These are phyloP conservation scores for Rhytidiadelphus loreus DNA, from an alignment of 225 moss, liverwort and hornwort species.

Conservation along the genomic window DNA sequence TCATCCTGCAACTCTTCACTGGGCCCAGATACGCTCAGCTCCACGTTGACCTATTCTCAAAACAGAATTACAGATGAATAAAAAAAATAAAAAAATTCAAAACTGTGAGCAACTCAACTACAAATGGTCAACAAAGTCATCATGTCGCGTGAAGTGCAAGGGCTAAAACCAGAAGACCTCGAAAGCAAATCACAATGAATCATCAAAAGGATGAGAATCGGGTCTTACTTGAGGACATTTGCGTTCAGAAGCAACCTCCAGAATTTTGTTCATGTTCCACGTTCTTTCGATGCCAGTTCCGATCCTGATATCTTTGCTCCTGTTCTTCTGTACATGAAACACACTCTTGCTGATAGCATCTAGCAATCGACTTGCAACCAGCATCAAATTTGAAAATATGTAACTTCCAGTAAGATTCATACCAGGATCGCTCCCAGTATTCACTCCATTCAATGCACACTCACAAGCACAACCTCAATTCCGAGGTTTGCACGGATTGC, in stretches of 20 bases:
- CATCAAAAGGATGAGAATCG: not conserved
- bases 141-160: too few relatives aligned
- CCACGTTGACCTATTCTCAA: not conserved
- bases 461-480: too few relatives aligned
- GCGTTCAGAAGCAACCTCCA: too few relatives aligned
- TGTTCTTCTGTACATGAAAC: not conserved
- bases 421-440: too few relatives aligned
- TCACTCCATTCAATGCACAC: not conserved
- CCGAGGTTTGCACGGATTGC: rapidly evolving
- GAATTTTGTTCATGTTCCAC: rapidly evolving
- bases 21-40: not conserved
- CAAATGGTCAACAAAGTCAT: not conserved
- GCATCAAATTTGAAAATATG: not conserved
- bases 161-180: too few relatives aligned
- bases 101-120: not conserved
- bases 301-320: not conserved
- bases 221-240: not conserved
- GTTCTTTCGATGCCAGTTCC: too few relatives aligned
- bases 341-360: not conserved
- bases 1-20: not conserved
- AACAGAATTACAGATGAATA: too few relatives aligned
- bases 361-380: not conserved
- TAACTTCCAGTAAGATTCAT: not conserved
- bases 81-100: too few relatives aligned
- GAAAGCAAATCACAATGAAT: too few relatives aligned